phyloP scores from a whole-genome alignment of 2,329 filamentous ascomycete genomes.

The Calonectria leucothoes region DNA sequence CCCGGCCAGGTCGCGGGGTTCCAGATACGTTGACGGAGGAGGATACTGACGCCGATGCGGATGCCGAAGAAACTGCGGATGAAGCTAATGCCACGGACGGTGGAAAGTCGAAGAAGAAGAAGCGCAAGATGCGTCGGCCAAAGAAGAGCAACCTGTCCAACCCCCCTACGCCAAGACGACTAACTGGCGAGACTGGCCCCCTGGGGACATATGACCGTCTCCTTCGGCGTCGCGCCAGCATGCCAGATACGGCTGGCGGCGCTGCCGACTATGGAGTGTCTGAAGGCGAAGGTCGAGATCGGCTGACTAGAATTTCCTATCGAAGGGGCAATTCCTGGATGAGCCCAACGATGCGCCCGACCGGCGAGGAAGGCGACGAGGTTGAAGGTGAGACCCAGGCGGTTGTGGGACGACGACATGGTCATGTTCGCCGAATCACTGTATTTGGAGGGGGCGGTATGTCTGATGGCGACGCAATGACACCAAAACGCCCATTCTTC shows the following conservation, averaged over 20 bases:
- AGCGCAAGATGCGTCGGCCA: slow-evolving; percentile 70
- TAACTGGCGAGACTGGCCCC: slow-evolving; percentile 54
- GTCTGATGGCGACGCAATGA: slow-evolving; percentile 72
- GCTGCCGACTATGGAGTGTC: slow-evolving; percentile 75
- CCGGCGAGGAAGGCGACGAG: slow-evolving; percentile 63
- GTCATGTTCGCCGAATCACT: slow-evolving; percentile 74
- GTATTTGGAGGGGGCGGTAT: slow-evolving; percentile 73
- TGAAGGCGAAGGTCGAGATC: slow-evolving; percentile 79
- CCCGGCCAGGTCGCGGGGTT: slow-evolving; percentile 59
- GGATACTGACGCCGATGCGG: slow-evolving; percentile 65
- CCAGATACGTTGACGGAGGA: slow-evolving; percentile 66
- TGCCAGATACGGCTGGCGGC: slow-evolving; percentile 68
- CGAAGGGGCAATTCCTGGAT: slow-evolving; percentile 71
- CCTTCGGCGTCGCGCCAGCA: slow-evolving; percentile 73
- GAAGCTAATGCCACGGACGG: slow-evolving; percentile 67
- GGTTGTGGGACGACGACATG: slow-evolving; percentile 61
- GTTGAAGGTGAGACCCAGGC: slow-evolving; percentile 64
- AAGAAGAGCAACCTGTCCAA: slow-evolving; percentile 69
- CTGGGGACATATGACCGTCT: slow-evolving; percentile 57
- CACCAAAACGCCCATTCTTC: slow-evolving; percentile 68
- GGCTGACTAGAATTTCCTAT: slow-evolving; percentile 58
- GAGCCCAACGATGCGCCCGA: slow-evolving; percentile 59
- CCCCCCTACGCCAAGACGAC: slow-evolving; percentile 71
- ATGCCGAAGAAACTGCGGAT: slow-evolving; percentile 88
- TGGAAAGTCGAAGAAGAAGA: slow-evolving; percentile 60